Conservation (phyloP, 306 rosid genomes). For the Prunus kanzakura region DNA sequence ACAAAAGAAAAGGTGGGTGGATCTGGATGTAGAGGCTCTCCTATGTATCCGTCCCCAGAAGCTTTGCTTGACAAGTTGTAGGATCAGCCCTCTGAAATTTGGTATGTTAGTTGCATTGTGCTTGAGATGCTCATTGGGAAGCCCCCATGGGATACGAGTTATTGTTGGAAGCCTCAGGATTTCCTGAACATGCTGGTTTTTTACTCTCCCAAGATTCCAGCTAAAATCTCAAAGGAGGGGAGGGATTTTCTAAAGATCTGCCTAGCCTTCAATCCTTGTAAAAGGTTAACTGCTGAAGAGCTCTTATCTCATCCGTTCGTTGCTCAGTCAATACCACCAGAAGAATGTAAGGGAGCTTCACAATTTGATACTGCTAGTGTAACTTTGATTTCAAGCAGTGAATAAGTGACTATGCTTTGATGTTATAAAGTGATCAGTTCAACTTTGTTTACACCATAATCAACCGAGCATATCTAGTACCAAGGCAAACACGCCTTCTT, state of each 20-base stretch:
- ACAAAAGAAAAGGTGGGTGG: background rate
- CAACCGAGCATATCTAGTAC: no score
- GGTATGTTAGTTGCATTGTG: constrained; percentile 28
- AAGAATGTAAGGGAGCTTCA: no score
- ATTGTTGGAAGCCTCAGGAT: background rate
- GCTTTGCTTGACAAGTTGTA: constrained; percentile 11
- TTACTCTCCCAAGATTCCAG: constrained; percentile 21
- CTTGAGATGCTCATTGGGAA: constrained; percentile 30
- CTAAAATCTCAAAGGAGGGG: background rate
- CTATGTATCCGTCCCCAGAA: constrained; percentile 24
- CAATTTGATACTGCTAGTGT: no score
- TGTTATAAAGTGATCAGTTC: no score
- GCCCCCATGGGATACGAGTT: constrained; percentile 16
- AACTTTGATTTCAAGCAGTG: no score
- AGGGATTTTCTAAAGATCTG: background rate
- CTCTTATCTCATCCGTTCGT: no score
- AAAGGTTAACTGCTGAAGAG: no score
- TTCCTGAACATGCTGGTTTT: background rate
- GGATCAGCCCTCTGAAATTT: constrained; percentile 24
- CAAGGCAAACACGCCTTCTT: no score
- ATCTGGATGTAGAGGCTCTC: constrained; percentile 16
- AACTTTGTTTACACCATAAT: no score
- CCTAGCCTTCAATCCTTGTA: no score
- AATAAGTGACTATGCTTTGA: no score
- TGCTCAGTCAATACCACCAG: no score